Base-by-base conservation (phyloP, 2,329 filamentous ascomycete species). In the Fusarium sp. region DNA sequence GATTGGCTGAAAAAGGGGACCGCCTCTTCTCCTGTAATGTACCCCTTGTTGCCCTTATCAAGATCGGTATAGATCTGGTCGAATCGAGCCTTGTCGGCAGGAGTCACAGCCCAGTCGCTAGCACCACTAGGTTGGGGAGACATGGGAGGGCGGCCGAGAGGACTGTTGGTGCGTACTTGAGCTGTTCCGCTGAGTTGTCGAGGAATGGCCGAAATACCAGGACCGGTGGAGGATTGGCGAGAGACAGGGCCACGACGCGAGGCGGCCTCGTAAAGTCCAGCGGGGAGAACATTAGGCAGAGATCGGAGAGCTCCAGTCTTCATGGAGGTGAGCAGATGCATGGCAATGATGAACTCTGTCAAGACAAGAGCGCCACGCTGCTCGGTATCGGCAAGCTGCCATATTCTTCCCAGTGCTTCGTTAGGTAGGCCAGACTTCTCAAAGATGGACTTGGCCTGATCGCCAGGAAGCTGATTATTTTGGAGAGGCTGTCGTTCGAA, bases 291-390 rank as follows among this genome's bases (percentile, higher is more conserved):
- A 64, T 84, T 91, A 2, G 96, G 96, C 58, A 98, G 85, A 21
- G 88, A 89, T 68, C 93, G 90, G 78, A 99, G 87, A 31, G 90
- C 86, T 22, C 94, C 92, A 14, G 90, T 92, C 84, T 97, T 97
- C 82, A 93, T 94, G 14, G 94, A 97, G 15, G 94, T 95, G 66
- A 99, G 86, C 64, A 99, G 84, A 79, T 99, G 96, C 96, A 99
- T 99, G 45, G 96, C 96, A 76, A 99, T 97, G 76, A 97, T 92
- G 78, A 99, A 99, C 75, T 98, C 96, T 15, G 94, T 95, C 73
- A 91, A 86, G 60, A 94, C 92, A 36, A 99, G 85, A 33, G 92
- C 90, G 51, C 96, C 96, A 54, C 94, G 90, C 81, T 97, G 94
- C 80, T 98, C 94, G 0, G 94, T 96, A 78, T 99, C 96, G 22